Percentiles rank a stretch among this genome's conserved stretches.
phyloP scores from a whole-genome alignment of 257 asterid genomes.

The Nicotiana otophora region DNA sequence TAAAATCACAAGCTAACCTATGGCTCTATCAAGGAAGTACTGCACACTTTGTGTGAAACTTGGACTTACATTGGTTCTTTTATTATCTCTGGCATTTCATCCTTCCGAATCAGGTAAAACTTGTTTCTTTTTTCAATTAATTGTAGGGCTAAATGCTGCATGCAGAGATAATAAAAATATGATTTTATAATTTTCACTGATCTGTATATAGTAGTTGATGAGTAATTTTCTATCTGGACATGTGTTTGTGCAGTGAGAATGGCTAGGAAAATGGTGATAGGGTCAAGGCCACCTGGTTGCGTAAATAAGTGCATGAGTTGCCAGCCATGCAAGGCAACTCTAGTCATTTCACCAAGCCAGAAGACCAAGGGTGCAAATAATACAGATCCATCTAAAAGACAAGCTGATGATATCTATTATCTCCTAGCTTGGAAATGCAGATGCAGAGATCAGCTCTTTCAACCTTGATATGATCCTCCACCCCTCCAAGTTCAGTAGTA shows the following conservation, averaged over 20 bases:
- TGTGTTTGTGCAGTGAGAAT: neutral
- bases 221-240: neutral
- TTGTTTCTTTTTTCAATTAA: neutral
- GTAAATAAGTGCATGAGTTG: conserved; percentile 36
- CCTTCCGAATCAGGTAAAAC: conserved; percentile 24
- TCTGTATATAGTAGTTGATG: neutral
- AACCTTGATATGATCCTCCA: conserved; percentile 16
- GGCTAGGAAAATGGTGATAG: conserved; percentile 17
- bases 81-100: conserved; percentile 6
- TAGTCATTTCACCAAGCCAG: conserved; percentile 23
- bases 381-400: neutral
- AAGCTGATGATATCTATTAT: conserved; percentile 21
- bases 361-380: neutral
- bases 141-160: neutral
- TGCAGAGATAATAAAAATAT: neutral
- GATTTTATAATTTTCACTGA: neutral
- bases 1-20: neutral
- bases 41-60: neutral
- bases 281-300: conserved; percentile 37
- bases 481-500: neutral
- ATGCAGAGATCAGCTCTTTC: conserved; percentile 35
- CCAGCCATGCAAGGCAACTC: conserved; percentile 29
- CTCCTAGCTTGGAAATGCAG: conserved; percentile 39
- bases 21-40: conserved; percentile 23
- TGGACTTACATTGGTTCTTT: conserved; percentile 7